Evolutionary conservation across 192 early-diverging fungal genomes (phyloP).

Genomic region (Entomortierella chlamydospora): DNA sequence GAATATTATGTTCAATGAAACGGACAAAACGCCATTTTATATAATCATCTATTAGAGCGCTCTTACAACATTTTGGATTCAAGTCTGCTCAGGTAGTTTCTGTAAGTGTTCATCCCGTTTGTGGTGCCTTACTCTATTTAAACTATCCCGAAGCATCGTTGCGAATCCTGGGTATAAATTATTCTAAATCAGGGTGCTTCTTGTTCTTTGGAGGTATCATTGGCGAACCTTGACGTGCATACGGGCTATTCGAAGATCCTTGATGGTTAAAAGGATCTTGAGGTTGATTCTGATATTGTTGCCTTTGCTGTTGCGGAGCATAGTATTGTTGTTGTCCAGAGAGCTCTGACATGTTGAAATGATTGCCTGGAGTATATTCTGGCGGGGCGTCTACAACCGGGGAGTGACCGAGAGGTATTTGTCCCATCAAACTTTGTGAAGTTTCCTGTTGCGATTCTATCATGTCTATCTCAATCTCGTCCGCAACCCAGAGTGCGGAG

Average conservation of each 20-base stretch:
- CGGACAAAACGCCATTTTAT: too few species aligned
- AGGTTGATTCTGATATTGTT: not conserved
- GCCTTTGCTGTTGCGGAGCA: not conserved
- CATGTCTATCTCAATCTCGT: constrained; percentile 39
- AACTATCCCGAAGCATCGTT: too few species aligned
- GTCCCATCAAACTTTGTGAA: constrained; percentile 17
- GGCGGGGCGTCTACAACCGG: not conserved
- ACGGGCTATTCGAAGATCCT: not conserved
- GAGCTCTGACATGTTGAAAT: not conserved
- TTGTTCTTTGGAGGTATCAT: constrained; percentile 6
- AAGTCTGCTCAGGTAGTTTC: too few species aligned
- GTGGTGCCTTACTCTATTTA: too few species aligned
- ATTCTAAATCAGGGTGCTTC: constrained; percentile 1
- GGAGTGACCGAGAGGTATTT: not conserved
- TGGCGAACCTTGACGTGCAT: constrained; percentile 2
- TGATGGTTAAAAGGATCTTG: not conserved
- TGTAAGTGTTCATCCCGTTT: too few species aligned
- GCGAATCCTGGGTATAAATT: not conserved
- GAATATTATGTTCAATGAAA: too few species aligned
- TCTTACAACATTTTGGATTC: too few species aligned
- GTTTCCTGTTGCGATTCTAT: constrained; percentile 12
- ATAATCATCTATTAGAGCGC: too few species aligned
- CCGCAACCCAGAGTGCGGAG: constrained; percentile 45
- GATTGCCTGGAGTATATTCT: constrained; percentile 2
- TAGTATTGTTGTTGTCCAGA: not conserved